Evolutionary conservation across 2,329 filamentous ascomycete genomes (phyloP), one percentile per base, ranked within the genome.

Genomic region (Blastomyces gilchristii): DNA sequence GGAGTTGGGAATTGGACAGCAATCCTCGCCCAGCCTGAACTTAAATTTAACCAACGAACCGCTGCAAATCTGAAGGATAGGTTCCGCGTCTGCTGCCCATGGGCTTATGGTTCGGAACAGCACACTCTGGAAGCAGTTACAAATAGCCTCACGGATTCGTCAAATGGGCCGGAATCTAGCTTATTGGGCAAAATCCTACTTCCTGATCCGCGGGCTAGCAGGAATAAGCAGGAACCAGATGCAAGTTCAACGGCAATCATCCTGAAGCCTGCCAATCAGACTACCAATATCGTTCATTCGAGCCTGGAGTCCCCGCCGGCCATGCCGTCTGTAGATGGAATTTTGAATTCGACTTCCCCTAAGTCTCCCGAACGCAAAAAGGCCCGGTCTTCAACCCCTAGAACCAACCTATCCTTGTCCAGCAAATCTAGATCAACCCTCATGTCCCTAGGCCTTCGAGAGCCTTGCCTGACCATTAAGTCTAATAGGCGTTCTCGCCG

Each of bases 1-100:
- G 85, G 85, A 1, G 83, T 86, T 64, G 85, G 85, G 2, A 85
- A 80, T 65, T 87, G 85, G 85, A 87, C 84, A 63, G 81, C 81
- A 66, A 87, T 87, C 22, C 70, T 86, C 34, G 76, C 82, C 2
- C 81, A 83, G 66, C 71, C 80, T 18, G 82, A 85, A 43, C 82
- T 83, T 63, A 75, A 74, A 2, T 87, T 87, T 69, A 78, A 83
- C 64, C 77, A 80, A 12, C 77, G 85, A 37, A 85, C 80, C n/a
- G 80, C 84, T 11, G 80, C 85, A 31, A 85, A 87, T 67, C 71
- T 87, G 58, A 87, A 87, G 73, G 85, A 87, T 66, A 77, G 78
- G 60, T 83, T 83, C 65, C 78, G 82, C 54, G 81, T 82, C 12
- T 83, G 81, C 67, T 81, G 80, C 64, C 82, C 82, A 53, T 74